Conservation (phyloP, 805 yeast genomes). For the Cyberlindnera suaveolens region DNA sequence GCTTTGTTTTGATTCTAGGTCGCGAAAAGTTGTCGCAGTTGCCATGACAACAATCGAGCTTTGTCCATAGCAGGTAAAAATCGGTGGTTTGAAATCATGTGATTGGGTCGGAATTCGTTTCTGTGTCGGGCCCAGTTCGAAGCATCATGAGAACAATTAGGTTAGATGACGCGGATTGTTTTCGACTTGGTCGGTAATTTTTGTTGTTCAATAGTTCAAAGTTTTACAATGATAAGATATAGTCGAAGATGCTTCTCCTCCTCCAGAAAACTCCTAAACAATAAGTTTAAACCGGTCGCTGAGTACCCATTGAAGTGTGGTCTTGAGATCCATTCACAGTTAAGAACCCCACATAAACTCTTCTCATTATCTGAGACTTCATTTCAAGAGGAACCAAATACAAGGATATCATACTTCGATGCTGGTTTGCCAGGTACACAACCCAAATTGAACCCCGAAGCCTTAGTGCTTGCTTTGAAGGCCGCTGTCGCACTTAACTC, state of each 20-base stretch:
- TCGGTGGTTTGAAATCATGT: too few species aligned
- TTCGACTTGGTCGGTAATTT: too few species aligned
- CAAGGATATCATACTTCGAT: constrained; percentile 72
- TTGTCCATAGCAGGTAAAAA: too few species aligned
- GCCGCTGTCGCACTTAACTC: constrained; percentile 69
- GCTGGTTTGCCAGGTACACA: constrained; percentile 89
- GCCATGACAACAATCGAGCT: too few species aligned
- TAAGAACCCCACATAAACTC: constrained; percentile 66
- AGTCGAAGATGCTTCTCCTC: neutral
- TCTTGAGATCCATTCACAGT: constrained; percentile 88
- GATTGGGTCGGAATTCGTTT: too few species aligned
- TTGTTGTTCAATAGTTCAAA: too few species aligned
- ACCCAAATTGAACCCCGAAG: constrained; percentile 74
- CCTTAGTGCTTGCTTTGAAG: constrained; percentile 60
- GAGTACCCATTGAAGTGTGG: constrained; percentile 64
- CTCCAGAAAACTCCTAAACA: constrained; percentile 1
- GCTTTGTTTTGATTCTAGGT: too few species aligned
- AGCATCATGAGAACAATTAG: neutral
- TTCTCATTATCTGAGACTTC: constrained; percentile 58
- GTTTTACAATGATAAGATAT: neutral
- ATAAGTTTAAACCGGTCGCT: constrained; percentile 9
- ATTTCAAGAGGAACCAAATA: constrained; percentile 54
- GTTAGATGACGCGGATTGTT: too few species aligned
- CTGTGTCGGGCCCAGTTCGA: too few species aligned
- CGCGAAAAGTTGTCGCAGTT: too few species aligned